These are phyloP conservation scores for Apiospora rasikravindrae DNA, from an alignment of 2,329 filamentous ascomycete genomes.

Conservation along the genomic window DNA sequence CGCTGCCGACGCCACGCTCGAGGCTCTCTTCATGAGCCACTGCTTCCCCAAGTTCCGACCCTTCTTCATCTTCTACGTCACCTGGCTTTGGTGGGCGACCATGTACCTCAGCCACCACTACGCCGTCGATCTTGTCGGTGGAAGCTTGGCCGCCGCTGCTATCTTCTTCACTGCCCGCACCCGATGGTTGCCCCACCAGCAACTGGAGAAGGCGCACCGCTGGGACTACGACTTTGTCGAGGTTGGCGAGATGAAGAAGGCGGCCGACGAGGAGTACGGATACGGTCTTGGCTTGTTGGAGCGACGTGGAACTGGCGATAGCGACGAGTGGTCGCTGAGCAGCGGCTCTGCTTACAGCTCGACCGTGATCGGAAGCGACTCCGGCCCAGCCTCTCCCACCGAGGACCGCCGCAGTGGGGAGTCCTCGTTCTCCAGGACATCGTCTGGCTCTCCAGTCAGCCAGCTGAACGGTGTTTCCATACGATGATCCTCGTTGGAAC, in stretches of 20 bases:
- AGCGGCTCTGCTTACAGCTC: conserved; percentile 25
- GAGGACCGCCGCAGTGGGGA: conserved; percentile 18
- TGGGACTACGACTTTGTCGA: conserved; percentile 98
- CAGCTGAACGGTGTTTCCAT: neutral
- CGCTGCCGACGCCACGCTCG: conserved; percentile 85
- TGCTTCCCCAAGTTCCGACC: conserved; percentile 84
- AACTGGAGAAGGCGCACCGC: conserved; percentile 82
- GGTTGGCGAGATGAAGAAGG: conserved; percentile 66
- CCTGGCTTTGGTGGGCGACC: conserved; percentile 98
- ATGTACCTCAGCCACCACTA: conserved; percentile 99
- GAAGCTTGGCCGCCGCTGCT: conserved; percentile 77
- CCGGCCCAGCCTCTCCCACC: conserved; percentile 14
- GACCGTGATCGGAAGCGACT: conserved; percentile 23
- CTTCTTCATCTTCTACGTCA: conserved; percentile 81
- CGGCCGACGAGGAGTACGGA: conserved; percentile 31
- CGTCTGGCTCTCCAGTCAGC: neutral
- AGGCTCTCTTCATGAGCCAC: conserved; percentile 91
- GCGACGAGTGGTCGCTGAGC: conserved; percentile 25
- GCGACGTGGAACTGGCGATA: conserved; percentile 22
- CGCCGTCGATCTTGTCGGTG: conserved; percentile 88
- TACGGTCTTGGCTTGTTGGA: conserved; percentile 25
- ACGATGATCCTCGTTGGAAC: neutral
- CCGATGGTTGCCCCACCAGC: conserved; percentile 80
- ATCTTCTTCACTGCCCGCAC: conserved; percentile 84
- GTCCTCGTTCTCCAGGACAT: neutral